A percentile compares a stretch with the other conserved stretches of the same genome.
These are phyloP conservation scores for Chrysoporthe cubensis DNA, from an alignment of 2,329 filamentous ascomycete species.

Conservation along the genomic window DNA sequence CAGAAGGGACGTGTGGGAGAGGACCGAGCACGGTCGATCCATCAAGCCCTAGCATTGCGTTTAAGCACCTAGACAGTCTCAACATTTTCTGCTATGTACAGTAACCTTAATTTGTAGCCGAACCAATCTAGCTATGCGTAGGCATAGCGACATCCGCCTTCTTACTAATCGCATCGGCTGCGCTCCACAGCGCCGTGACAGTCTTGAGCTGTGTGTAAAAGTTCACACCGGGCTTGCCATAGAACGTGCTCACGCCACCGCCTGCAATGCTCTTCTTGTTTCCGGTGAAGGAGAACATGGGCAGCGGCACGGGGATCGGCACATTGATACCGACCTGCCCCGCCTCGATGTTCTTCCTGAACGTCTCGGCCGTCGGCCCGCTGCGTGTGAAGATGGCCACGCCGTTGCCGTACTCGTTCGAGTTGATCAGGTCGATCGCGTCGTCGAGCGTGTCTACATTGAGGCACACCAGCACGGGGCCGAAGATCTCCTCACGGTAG, in stretches of 20 bases:
- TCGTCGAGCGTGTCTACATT: constrained; percentile 79
- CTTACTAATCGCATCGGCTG: constrained; percentile 72
- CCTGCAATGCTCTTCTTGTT: constrained; percentile 92
- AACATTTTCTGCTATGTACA: neutral
- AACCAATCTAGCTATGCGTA: constrained; percentile 48
- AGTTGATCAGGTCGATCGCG: constrained; percentile 80
- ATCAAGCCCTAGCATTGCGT: neutral
- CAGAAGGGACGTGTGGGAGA: too few species aligned
- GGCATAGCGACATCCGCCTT: constrained; percentile 79
- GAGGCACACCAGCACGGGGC: constrained; percentile 80
- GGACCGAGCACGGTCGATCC: too few species aligned
- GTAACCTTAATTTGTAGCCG: neutral
- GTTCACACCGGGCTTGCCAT: constrained; percentile 87
- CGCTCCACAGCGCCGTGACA: constrained; percentile 87
- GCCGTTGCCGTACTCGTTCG: constrained; percentile 86
- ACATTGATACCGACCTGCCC: constrained; percentile 88
- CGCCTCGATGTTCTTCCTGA: constrained; percentile 81
- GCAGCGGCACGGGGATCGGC: constrained; percentile 72
- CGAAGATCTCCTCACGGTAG: constrained; percentile 86
- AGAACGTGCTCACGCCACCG: constrained; percentile 91
- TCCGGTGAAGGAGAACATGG: constrained; percentile 74
- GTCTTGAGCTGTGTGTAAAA: constrained; percentile 99
- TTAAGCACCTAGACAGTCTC: neutral
- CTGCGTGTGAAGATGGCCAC: constrained; percentile 83
- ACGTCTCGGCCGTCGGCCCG: constrained; percentile 75